These are phyloP conservation scores for Trichoderma asperelloides DNA, from an alignment of 495 filamentous ascomycete species.

Conservation along the genomic window DNA sequence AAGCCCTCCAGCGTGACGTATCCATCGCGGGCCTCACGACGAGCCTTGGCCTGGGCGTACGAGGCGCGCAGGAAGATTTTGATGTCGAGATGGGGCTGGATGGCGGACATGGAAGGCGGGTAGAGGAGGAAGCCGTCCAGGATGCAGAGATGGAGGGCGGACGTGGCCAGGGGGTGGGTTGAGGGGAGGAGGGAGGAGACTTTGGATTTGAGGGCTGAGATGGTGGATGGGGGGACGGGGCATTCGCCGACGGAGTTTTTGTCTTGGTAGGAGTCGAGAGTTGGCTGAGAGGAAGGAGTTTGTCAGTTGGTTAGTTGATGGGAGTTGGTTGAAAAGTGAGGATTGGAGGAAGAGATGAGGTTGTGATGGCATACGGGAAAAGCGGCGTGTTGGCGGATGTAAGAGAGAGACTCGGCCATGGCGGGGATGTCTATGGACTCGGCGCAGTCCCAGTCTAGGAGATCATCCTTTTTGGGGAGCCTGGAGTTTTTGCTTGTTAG, in stretches of 20 bases:
- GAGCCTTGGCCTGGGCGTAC: conserved; percentile 47
- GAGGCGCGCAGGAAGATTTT: conserved; percentile 65
- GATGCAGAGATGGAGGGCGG: conserved; percentile 41
- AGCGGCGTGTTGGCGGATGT: conserved; percentile 53
- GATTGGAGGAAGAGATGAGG: neutral
- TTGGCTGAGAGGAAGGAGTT: conserved; percentile 27
- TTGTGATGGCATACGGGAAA: neutral
- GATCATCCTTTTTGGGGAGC: conserved; percentile 40
- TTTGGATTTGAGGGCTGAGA: conserved; percentile 27
- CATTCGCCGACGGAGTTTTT: conserved; percentile 51
- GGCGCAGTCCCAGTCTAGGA: conserved; percentile 83
- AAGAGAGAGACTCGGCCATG: conserved; percentile 49
- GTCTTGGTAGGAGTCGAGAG: conserved; percentile 66
- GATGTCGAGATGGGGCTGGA: conserved; percentile 57
- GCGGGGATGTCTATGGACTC: conserved; percentile 59
- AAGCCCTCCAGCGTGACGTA: conserved; percentile 89
- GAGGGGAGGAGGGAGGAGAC: conserved; percentile 34
- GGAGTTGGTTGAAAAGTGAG: conserved; percentile 16
- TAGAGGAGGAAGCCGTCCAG: conserved; percentile 85
- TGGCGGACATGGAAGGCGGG: conserved; percentile 28
- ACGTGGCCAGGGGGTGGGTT: conserved; percentile 18
- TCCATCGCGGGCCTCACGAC: conserved; percentile 64
- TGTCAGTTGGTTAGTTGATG: neutral
- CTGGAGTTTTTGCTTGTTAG: conserved; percentile 21
- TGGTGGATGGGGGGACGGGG: conserved; percentile 32